Evolutionary conservation across 2,329 filamentous ascomycete species (phyloP), one percentile per base, ranked within the genome.

Genomic region (Diaporthe longicolla): DNA sequence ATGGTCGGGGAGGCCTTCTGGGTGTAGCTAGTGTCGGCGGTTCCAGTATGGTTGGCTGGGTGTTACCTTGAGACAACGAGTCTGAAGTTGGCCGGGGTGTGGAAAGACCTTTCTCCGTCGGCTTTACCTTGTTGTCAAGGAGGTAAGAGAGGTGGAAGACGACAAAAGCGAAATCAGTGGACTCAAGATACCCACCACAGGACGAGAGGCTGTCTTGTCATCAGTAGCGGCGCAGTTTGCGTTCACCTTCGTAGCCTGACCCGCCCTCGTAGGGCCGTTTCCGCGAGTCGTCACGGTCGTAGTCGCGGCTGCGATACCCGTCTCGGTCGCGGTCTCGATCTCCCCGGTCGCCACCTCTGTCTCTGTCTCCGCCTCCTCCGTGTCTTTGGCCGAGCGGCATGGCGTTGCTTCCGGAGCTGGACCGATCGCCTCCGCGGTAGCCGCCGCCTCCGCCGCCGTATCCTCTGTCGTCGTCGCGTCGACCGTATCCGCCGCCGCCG

Each of bases 241-340:
- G 84, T 66, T 91, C 89, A 83, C 98, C 95, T 81, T 98, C 95
- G 84, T 95, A 93, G 77, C 90, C 89, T 29, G 75, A 75, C 81
- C 92, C 92, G 80, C 93, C 93, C 70, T 97, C 95, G 83, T 93
- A 95, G 70, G 91, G 88, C 81, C 92, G 90, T 87, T 94, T 89
- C 81, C 90, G 84, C 83, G 85, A 87, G 77, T 90, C 89, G 78
- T 91, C 89, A 50, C 87, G 85, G 72, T 57, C 76, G 80, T 88
- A 82, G 68, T 77, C 78, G 54, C 79, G 85, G 78, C 90, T 88
- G 77, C 90, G 87, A 78, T 88, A 86, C 75, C 84, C 86, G 78
- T 86, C 85, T 21, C 73, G 61, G 75, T 76, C 78, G 52, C 79
- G 85, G 78, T 90, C 88, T 77, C 90, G 87, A 78, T 88, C 86